Percentiles rank a stretch among this genome's conserved stretches.
Evolutionary conservation across 495 filamentous ascomycete genomes (phyloP).

Genomic region (Chaetomium fimeti): DNA sequence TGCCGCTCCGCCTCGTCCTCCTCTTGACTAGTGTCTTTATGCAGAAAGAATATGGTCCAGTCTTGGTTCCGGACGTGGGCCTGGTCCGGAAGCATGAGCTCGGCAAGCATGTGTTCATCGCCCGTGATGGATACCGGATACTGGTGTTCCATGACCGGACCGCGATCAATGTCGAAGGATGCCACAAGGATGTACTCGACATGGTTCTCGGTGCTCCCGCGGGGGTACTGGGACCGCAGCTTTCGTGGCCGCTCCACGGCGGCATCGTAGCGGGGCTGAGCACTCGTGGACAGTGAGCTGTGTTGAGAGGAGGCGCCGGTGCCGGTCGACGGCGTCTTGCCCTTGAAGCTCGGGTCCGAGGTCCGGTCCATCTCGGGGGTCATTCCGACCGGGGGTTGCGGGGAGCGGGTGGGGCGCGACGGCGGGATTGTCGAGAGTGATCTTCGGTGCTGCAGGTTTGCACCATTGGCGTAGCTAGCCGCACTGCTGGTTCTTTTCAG

Average conservation of each 20-base stretch:
- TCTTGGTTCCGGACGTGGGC: slow-evolving; percentile 93
- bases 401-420: slow-evolving; percentile 52
- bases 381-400: slow-evolving; percentile 42
- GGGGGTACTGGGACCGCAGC: slow-evolving; percentile 83
- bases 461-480: slow-evolving; percentile 21
- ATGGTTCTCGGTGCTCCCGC: slow-evolving; percentile 77
- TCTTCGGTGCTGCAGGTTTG: slow-evolving; percentile 39
- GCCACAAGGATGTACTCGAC: slow-evolving; percentile 99
- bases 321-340: slow-evolving; percentile 53
- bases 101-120: slow-evolving; percentile 96
- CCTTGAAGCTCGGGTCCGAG: slow-evolving; percentile 55
- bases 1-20: slow-evolving; percentile 65
- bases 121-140: slow-evolving; percentile 91
- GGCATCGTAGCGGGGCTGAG: slow-evolving; percentile 40
- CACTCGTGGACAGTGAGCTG: slow-evolving; percentile 50
- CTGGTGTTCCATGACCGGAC: slow-evolving; percentile 97
- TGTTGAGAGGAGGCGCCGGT: slow-evolving; percentile 54
- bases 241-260: slow-evolving; percentile 45
- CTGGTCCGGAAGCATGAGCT: slow-evolving; percentile 98
- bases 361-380: slow-evolving; percentile 47
- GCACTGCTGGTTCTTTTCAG: slow-evolving; percentile 23
- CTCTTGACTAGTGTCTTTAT: slow-evolving; percentile 83
- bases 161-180: slow-evolving; percentile 93
- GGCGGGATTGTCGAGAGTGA: slow-evolving; percentile 62
- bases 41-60: slow-evolving; percentile 99